A percentile compares a stretch with the other conserved stretches of the same genome.
These are phyloP conservation scores for Decorospora gaudefroyi DNA, from an alignment of 2,329 filamentous ascomycete genomes.

Conservation along the genomic window DNA sequence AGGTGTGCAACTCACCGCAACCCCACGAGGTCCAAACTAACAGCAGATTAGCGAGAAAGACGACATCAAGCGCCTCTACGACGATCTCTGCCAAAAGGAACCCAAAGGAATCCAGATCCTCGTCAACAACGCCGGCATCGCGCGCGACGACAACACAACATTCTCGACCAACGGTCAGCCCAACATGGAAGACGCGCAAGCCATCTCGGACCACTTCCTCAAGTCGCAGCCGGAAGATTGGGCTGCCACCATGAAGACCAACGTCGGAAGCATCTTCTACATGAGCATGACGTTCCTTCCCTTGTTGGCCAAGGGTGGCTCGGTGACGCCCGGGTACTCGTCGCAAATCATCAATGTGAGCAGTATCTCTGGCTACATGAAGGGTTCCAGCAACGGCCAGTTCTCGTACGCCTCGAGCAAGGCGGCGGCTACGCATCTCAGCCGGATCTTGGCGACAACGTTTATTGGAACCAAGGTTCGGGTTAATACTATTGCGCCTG, in stretches of 20 bases:
- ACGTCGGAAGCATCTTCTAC: constrained; percentile 58
- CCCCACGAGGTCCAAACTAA: background rate
- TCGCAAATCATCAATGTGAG: constrained; percentile 60
- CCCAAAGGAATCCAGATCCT: constrained; percentile 59
- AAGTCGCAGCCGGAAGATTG: constrained; percentile 54
- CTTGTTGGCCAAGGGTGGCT: constrained; percentile 56
- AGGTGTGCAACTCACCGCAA: constrained; percentile 26
- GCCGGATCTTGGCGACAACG: constrained; percentile 53
- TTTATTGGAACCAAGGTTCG: constrained; percentile 52
- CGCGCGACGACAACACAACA: constrained; percentile 57
- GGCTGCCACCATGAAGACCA: constrained; percentile 58
- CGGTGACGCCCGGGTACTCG: constrained; percentile 54
- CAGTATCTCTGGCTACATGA: constrained; percentile 58
- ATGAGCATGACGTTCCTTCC: constrained; percentile 61
- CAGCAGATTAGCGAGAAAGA: constrained; percentile 51
- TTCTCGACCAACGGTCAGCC: constrained; percentile 56
- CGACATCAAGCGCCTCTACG: constrained; percentile 51
- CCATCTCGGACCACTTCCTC: constrained; percentile 58
- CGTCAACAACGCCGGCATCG: constrained; percentile 60
- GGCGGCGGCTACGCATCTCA: constrained; percentile 54
- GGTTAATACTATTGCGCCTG: constrained; percentile 47
- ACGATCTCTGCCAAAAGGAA: constrained; percentile 53
- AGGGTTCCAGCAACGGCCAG: constrained; percentile 55
- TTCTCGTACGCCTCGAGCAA: constrained; percentile 58
- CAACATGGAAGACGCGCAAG: constrained; percentile 53